A percentile compares a stretch with the other conserved stretches of the same genome.
Conservation (phyloP, 306 rosid species). For the Quercus cerris region DNA sequence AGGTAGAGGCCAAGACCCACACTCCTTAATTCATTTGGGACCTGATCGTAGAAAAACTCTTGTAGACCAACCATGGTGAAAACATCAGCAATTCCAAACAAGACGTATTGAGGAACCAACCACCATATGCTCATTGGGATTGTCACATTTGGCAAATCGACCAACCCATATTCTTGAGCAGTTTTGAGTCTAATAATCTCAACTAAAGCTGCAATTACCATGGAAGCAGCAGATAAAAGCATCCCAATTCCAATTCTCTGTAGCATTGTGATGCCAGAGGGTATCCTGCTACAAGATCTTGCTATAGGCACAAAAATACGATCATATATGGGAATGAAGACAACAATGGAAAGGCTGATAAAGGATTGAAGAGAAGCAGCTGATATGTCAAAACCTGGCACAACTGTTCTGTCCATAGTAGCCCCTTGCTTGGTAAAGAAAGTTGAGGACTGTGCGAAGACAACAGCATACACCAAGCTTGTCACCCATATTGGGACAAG, state of each 20-base stretch:
- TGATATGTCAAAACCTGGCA: slow-evolving; percentile 11
- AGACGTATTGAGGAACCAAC: slow-evolving; percentile 15
- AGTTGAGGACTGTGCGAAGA: slow-evolving; percentile 31
- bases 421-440: slow-evolving; percentile 44
- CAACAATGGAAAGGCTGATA: slow-evolving; percentile 3
- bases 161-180: slow-evolving; percentile 9
- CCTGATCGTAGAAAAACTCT: slow-evolving; percentile 27
- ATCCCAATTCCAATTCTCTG: slow-evolving; percentile 30
- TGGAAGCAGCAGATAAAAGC: slow-evolving; percentile 3
- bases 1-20: slow-evolving; percentile 20
- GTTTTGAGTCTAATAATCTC: slow-evolving; percentile 19
- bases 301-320: slow-evolving; percentile 19
- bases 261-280: slow-evolving; percentile 26
- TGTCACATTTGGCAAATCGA: slow-evolving; percentile 16
- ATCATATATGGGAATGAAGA: slow-evolving; percentile 27
- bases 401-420: slow-evolving; percentile 21
- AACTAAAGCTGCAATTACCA: slow-evolving; percentile 27
- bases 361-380: slow-evolving; percentile 19
- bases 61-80: slow-evolving; percentile 20
- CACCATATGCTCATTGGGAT: slow-evolving; percentile 36
- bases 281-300: slow-evolving; percentile 7
- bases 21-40: slow-evolving; percentile 22
- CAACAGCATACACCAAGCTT: slow-evolving; percentile 30
- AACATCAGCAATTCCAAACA: slow-evolving; percentile 11
- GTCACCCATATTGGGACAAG: slow-evolving; percentile 43